A percentile compares a stretch with the other conserved stretches of the same genome.
Conservation (phyloP, 257 asterid genomes). For the Petrea volubilis region DNA sequence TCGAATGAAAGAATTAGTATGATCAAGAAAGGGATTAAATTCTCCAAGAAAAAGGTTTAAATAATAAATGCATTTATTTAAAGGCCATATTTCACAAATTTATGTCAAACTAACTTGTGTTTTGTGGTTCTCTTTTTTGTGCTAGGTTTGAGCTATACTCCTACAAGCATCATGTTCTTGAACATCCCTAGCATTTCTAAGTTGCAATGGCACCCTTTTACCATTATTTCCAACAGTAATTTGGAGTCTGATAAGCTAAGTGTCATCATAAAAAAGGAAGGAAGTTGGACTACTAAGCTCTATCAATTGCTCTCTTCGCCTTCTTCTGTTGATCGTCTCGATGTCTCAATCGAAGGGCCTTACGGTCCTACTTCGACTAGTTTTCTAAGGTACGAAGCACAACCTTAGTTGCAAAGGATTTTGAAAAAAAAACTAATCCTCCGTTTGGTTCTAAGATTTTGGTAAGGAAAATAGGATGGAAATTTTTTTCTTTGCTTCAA, state of each 20-base stretch:
- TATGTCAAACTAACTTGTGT: background rate
- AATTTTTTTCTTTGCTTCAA: too few relatives aligned
- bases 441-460: too few relatives aligned
- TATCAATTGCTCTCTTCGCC: slow-evolving; percentile 63
- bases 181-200: slow-evolving; percentile 75
- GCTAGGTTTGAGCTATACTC: slow-evolving; percentile 58
- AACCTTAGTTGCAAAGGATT: too few relatives aligned
- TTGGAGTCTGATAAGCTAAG: slow-evolving; percentile 73
- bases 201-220: slow-evolving; percentile 95
- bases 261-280: slow-evolving; percentile 66
- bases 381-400: slow-evolving; percentile 52
- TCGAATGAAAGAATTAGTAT: too few relatives aligned
- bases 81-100: too few relatives aligned
- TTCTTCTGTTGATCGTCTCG: slow-evolving; percentile 53
- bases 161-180: slow-evolving; percentile 79
- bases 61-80: too few relatives aligned
- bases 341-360: slow-evolving; percentile 78
- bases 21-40: too few relatives aligned
- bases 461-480: too few relatives aligned
- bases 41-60: too few relatives aligned
- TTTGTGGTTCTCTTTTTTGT: background rate
- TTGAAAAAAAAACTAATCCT: too few relatives aligned
- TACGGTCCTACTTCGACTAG: slow-evolving; percentile 79
- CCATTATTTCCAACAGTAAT: slow-evolving; percentile 64
- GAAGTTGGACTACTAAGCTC: slow-evolving; percentile 78